phyloP scores from a whole-genome alignment of 768 basidiomycete species.

The Arthromyces matolae region DNA sequence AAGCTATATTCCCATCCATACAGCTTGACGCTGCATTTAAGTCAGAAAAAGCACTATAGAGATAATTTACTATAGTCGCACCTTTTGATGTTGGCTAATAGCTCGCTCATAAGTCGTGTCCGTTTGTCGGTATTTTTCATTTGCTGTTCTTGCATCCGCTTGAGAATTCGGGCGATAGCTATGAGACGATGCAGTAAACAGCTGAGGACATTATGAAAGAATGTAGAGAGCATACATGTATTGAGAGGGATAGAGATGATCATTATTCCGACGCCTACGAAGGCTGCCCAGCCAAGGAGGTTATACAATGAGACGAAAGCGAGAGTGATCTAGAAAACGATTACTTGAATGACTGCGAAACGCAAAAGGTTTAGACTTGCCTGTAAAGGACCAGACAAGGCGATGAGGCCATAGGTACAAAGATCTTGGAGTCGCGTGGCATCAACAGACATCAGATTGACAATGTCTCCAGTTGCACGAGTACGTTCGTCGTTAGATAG shows the following conservation, averaged over 20 bases:
- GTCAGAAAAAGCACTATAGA: background rate
- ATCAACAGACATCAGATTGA: slow-evolving; percentile 91
- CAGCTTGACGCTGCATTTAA: slow-evolving; percentile 63
- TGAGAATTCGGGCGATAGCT: slow-evolving; percentile 66
- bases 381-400: slow-evolving; percentile 84
- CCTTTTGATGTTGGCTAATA: slow-evolving; percentile 91
- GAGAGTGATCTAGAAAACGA: slow-evolving; percentile 57
- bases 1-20: slow-evolving; percentile 97
- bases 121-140: slow-evolving; percentile 92
- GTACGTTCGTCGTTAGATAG: slow-evolving; percentile 83
- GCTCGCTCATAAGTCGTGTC: slow-evolving; percentile 86
- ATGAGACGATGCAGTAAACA: background rate
- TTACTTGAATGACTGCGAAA: background rate
- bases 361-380: slow-evolving; percentile 44
- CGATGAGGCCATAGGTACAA: slow-evolving; percentile 79
- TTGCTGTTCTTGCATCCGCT: slow-evolving; percentile 78
- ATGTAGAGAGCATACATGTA: slow-evolving; percentile 40
- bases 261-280: slow-evolving; percentile 88
- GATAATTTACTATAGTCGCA: slow-evolving; percentile 17
- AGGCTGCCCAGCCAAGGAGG: slow-evolving; percentile 88
- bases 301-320: slow-evolving; percentile 90
- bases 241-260: slow-evolving; percentile 75
- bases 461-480: slow-evolving; percentile 86
- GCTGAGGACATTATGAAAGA: background rate
- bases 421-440: slow-evolving; percentile 76